Evolutionary conservation across 768 basidiomycete genomes (phyloP).

Genomic region (Porphyrellus cyaneotinctus): DNA sequence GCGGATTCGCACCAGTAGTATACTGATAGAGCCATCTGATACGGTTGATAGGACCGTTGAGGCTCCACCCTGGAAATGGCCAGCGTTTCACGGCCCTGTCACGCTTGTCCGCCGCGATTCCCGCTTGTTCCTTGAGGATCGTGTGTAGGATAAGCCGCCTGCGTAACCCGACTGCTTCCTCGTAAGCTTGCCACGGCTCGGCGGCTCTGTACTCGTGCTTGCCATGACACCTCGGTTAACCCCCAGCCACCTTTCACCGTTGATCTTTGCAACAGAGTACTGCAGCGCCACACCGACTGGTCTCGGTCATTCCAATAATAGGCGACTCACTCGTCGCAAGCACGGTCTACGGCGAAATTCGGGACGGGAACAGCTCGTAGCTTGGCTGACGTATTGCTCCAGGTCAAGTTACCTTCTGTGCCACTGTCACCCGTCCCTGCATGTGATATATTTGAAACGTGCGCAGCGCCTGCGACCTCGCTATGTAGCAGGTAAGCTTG

Average conservation of each 20-base stretch:
- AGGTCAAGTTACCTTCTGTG: conserved; percentile 8
- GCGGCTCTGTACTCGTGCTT: neutral
- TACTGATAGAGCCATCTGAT: conserved; percentile 25
- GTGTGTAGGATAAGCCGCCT: neutral
- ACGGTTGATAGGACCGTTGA: conserved; percentile 24
- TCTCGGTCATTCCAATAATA: conserved; percentile 11
- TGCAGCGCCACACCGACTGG: conserved; percentile 15
- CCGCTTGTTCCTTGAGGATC: neutral
- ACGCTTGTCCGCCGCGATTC: conserved; percentile 17
- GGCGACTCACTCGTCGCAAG: neutral
- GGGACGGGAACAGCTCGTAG: conserved; percentile 1
- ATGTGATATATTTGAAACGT: conserved; percentile 1
- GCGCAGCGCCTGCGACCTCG: neutral
- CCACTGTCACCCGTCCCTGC: conserved; percentile 9
- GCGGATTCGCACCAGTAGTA: conserved; percentile 16
- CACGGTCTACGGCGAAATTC: conserved; percentile 16
- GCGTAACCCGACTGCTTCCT: conserved; percentile 3
- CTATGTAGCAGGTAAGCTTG: conserved; percentile 2
- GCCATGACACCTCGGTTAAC: conserved; percentile 1
- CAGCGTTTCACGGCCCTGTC: conserved; percentile 23
- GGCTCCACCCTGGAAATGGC: conserved; percentile 3
- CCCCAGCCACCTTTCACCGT: conserved; percentile 7
- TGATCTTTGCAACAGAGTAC: conserved; percentile 10
- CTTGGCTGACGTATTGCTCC: neutral
- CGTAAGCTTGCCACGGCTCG: conserved; percentile 13